Evolutionary conservation across 2,329 filamentous ascomycete species (phyloP), one percentile per base, ranked within the genome.

Genomic region (Alternaria tenuissima): DNA sequence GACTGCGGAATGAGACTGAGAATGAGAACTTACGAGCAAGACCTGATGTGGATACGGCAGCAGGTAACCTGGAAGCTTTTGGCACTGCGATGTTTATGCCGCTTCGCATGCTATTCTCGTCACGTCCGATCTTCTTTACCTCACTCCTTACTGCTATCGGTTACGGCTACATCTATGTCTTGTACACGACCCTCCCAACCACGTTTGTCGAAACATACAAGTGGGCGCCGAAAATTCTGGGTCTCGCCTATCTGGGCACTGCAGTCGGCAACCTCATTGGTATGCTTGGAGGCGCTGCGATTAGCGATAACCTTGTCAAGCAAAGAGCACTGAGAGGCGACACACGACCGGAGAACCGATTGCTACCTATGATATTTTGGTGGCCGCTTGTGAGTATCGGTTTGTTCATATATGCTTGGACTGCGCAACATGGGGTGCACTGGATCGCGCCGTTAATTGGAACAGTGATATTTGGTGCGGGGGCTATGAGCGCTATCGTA

Each of bases 61-160:
- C 65, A 4, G 71, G 72, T 3, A 69, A 80, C 6, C 52, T 74
- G 0, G 68, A 68, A 12, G 22, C 69, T 80, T 43, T 80, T 83
- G 65, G 60, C 71, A 46, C 14, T 12, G 18, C 76, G 67, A 28
- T 75, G 24, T 76, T 85, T 57, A 66, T 81, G 20, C 77, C 88
- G 1, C 85, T 86, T 0, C 83, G 83, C 4, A 85, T 83, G 65
- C 80, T 88, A 54, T 78, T 85, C 22, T 41, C 28, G 22, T 77
- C 89, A 7, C 79, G 83, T 14, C 85, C 84, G 24, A 81, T 87
- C 0, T 82, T 86, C 52, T 80, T 85, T 12, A 79, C 82, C 42
- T 67, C 78, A 24, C 71, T 83, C 78, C 3, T 83, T 79, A 68
- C 76, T 76, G 64, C 79, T 78, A 5, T 63, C 82, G 48, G 65